phyloP scores from a whole-genome alignment of 169 alveolate species.

The Cryptosporidium parvum region DNA sequence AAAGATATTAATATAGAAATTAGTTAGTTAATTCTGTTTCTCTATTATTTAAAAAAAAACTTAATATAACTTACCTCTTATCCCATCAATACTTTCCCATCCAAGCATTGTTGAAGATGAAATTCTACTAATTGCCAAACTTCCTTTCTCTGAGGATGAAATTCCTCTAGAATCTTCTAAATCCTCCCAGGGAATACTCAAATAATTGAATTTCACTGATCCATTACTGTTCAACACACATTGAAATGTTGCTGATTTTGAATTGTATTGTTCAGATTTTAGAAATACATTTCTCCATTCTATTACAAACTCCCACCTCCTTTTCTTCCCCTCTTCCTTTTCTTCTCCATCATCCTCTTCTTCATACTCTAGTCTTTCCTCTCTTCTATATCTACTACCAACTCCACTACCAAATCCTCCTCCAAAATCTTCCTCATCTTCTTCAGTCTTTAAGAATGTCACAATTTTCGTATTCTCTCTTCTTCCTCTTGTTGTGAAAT shows the following conservation, averaged over 20 bases:
- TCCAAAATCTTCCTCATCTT: not conserved
- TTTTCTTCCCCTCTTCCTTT: not conserved
- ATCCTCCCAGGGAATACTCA: slow-evolving; percentile 67
- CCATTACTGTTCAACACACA: slow-evolving; percentile 53
- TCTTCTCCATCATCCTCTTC: not conserved
- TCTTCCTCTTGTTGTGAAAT: slow-evolving; percentile 47
- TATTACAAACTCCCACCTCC: slow-evolving; percentile 33
- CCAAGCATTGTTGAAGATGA: slow-evolving; percentile 61
- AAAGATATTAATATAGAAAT: not conserved
- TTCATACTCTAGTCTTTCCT: not conserved
- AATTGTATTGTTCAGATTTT: slow-evolving; percentile 38
- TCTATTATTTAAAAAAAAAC: not conserved
- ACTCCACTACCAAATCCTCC: not conserved
- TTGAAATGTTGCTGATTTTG: slow-evolving; percentile 53
- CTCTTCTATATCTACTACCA: not conserved
- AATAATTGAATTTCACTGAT: slow-evolving; percentile 44
- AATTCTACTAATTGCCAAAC: not conserved
- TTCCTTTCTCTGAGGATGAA: not conserved
- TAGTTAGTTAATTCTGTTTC: not conserved
- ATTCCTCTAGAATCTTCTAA: not conserved
- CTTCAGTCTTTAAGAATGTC: slow-evolving; percentile 25
- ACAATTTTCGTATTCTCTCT: slow-evolving; percentile 13
- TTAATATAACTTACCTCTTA: slow-evolving; percentile 55
- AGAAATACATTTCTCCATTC: slow-evolving; percentile 67
- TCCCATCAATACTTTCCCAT: slow-evolving; percentile 72